Evolutionary conservation across 768 basidiomycete species (phyloP), one percentile per base, ranked within the genome.

Genomic region (Candolleomyces eurysporus): DNA sequence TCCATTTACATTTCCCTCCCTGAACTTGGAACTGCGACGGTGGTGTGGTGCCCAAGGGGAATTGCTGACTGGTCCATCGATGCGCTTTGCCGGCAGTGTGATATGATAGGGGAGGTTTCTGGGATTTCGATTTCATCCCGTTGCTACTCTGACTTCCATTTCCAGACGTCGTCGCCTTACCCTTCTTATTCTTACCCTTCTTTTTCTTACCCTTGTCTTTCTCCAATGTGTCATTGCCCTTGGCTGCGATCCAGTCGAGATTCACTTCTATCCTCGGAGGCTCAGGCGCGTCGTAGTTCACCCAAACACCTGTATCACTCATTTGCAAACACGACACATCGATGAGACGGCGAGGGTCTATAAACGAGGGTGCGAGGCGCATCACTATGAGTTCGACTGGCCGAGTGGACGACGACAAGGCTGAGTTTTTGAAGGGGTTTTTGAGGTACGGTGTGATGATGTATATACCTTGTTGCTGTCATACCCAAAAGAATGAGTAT

Each of bases 271-370:
- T 26, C 22, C 26, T 50, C 13, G 49, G 49, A n/a, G 52, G 54
- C 17, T 56, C 54, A 3, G 54, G 54, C 21, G 36, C 40, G 9
- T 32, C 31, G 74, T 79, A 83, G 58, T 81, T 84, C 42, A 85
- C 64, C 61, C 76, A 87, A 13, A 86, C 61, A 0, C 79, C 81
- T 0, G 82, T 82, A 30, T 82, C 78, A 0, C 82, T 82, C 73
- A 85, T 77, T 66, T 86, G 84, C 21, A 86, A 75, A 65, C 84
- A 87, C 31, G 77, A 77, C n/a, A 85, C 66, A 58, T 61, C 63
- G 17, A 43, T 59, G 30, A 82, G 67, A 54, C 64, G 66, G 0
- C 64, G 55, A 0, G 69, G 66, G 48, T 77, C 66, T 14, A 68
- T 69, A 54, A 79, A 73, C 49, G 64, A 69, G 5, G 71, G 73